phyloP scores from a whole-genome alignment of 2,329 filamentous ascomycete species.

The Beauveria brongniartii region DNA sequence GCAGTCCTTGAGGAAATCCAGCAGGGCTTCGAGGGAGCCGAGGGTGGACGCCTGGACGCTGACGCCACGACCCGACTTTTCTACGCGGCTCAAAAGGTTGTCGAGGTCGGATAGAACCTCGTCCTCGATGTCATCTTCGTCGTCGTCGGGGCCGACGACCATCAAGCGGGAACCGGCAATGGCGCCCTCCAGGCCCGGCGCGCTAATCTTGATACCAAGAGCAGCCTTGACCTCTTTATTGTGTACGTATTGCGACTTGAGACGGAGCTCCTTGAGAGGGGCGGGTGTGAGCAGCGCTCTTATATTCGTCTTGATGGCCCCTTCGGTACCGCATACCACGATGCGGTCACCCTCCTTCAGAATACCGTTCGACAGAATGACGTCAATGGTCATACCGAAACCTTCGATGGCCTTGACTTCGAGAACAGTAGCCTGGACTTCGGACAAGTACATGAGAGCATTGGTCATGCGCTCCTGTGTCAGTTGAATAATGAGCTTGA shows the following conservation, averaged over 20 bases:
- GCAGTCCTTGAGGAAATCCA: constrained; percentile 90
- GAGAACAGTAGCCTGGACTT: constrained; percentile 94
- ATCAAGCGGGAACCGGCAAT: constrained; percentile 94
- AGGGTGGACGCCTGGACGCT: constrained; percentile 96
- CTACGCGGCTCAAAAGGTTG: constrained; percentile 82
- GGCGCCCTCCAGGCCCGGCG: constrained; percentile 88
- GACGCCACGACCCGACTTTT: constrained; percentile 88
- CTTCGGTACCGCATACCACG: constrained; percentile 93
- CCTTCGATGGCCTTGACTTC: constrained; percentile 99
- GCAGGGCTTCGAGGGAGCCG: constrained; percentile 87
- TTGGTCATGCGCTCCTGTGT: constrained; percentile 97
- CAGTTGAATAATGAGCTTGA: constrained; percentile 86
- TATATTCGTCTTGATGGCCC: constrained; percentile 90
- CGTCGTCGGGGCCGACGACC: constrained; percentile 89
- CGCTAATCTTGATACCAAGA: constrained; percentile 96
- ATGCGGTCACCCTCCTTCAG: constrained; percentile 90
- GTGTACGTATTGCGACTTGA: constrained; percentile 95
- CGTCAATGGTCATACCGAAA: constrained; percentile 97
- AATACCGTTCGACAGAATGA: constrained; percentile 92
- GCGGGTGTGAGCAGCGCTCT: constrained; percentile 89
- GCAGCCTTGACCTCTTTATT: constrained; percentile 99
- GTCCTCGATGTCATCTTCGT: constrained; percentile 93
- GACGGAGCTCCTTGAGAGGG: constrained; percentile 83
- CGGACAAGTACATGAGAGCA: constrained; percentile 95
- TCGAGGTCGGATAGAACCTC: constrained; percentile 95